Percentiles rank a stretch among this genome's conserved stretches.
Evolutionary conservation across 148 eudicot genomes (phyloP).

Genomic region (Vaccinium macrocarpon): DNA sequence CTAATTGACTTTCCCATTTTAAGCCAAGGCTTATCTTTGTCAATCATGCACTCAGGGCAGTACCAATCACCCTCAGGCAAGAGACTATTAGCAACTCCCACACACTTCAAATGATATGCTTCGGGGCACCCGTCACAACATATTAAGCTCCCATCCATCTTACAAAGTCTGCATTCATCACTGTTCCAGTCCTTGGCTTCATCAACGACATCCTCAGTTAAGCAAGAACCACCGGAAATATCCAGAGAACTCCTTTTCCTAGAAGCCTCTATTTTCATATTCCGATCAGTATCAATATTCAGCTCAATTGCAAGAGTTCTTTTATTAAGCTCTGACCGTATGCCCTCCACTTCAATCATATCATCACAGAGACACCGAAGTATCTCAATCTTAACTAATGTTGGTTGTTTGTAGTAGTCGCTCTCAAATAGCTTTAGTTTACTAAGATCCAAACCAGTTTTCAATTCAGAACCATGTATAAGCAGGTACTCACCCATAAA

Average conservation of each 20-base stretch:
- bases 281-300: slow-evolving; percentile 45
- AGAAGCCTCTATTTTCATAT: slow-evolving; percentile 26
- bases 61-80: slow-evolving; percentile 97
- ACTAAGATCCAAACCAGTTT: slow-evolving; percentile 48
- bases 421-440: slow-evolving; percentile 54
- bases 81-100: slow-evolving; percentile 65
- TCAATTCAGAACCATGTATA: slow-evolving; percentile 50
- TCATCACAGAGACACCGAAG: slow-evolving; percentile 89
- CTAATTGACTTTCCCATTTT: slow-evolving; percentile 59
- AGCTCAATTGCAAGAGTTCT: slow-evolving; percentile 49
- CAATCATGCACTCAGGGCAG: slow-evolving; percentile 82
- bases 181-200: slow-evolving; percentile 76
- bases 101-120: slow-evolving; percentile 87
- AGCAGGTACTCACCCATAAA: slow-evolving; percentile 77
- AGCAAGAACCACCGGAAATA: slow-evolving; percentile 37
- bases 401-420: slow-evolving; percentile 69
- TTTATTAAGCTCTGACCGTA: slow-evolving; percentile 69
- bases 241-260: slow-evolving; percentile 45
- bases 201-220: slow-evolving; percentile 47
- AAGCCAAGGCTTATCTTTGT: slow-evolving; percentile 41
- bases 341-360: slow-evolving; percentile 64
- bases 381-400: slow-evolving; percentile 58
- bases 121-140: slow-evolving; percentile 99
- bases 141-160: slow-evolving; percentile 92
- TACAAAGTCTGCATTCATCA: slow-evolving; percentile 94